Evolutionary conservation across 2,329 filamentous ascomycete species (phyloP), one percentile per base, ranked within the genome.

Genomic region (Coleophoma crateriformis): DNA sequence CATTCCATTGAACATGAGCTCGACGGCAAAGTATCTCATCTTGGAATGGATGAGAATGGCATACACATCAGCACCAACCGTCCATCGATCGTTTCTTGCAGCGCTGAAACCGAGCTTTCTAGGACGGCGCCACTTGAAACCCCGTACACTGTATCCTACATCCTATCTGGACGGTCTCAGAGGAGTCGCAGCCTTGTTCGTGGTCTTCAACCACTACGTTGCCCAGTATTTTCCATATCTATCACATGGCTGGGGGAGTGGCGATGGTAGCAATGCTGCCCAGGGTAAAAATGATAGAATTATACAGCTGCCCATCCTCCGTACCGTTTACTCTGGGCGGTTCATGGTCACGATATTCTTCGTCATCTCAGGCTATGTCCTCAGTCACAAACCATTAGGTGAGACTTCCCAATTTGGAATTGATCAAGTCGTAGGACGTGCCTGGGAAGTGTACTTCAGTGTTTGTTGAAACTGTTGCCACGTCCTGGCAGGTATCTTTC

Each of bases 381-480:
- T 75, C 35, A 68, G 69, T 4, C 63, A 66, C 53, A 68, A 69
- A 49, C 66, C 71, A 82, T 82, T 64, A 81, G 81, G 52, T 53
- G 43, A 34, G n/a, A 52, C 38, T 49, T 50, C 37, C 73, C 38
- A 17, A 2, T 40, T 4, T 15, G 7, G 17, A 41, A 15, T 41
- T 17, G 17, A 10, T 41, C 15, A 6, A 4, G 8, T 11, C 15
- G 20, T 40, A 6, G 38, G 38, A 40, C 4, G n/a, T 40, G 38
- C 17, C 8, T 17, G 10, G 37, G 11, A 19, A 39, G 35, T 39
- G 14, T 14, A 12, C 10, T 2, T n/a, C 37, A 11, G 37, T 15
- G 37, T 39, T 14, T n/a, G n/a, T 39, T 11, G 13, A 39, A 39
- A 39, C 13, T 13, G 14, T 7, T 38, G 11, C 15, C 11, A 17